Percentiles rank a stretch among this genome's conserved stretches.
phyloP scores from a whole-genome alignment of 2,329 filamentous ascomycete species.

The Diaporthe nobilis region DNA sequence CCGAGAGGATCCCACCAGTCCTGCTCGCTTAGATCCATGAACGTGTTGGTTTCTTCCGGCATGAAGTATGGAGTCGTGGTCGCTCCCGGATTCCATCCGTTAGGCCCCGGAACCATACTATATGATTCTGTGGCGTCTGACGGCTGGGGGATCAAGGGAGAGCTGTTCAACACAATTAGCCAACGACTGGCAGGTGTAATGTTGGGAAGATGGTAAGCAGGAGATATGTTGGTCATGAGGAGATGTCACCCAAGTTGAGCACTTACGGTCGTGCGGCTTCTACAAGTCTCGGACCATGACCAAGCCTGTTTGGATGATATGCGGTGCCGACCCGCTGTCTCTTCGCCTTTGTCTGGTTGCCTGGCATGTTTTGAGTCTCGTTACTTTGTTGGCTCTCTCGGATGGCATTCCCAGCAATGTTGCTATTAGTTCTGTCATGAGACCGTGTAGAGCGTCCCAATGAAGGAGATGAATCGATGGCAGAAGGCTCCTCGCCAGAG shows the following conservation, averaged over 20 bases:
- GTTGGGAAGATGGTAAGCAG: not conserved
- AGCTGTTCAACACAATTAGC: not conserved
- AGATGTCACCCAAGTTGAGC: not conserved
- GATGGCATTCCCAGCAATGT: not conserved
- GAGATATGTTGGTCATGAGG: not conserved
- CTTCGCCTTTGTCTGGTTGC: not conserved
- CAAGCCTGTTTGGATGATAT: not conserved
- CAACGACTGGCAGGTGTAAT: not conserved
- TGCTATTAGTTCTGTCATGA: not conserved
- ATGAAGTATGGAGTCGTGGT: constrained; percentile 1
- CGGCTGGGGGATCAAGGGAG: not conserved
- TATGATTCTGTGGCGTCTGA: not conserved
- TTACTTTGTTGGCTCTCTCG: not conserved
- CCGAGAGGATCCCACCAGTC: constrained; percentile 43
- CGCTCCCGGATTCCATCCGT: not conserved
- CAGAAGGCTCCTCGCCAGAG: constrained; percentile 1
- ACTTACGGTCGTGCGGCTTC: constrained; percentile 1
- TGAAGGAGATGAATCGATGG: not conserved
- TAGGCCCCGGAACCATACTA: not conserved
- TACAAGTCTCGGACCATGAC: not conserved
- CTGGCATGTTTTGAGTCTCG: not conserved
- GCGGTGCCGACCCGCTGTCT: not conserved
- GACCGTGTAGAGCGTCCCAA: not conserved
- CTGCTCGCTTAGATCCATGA: constrained; percentile 24
- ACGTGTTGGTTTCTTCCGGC: constrained; percentile 7